Conservation (phyloP, 139 green algal genomes). For the Zygnema cylindricum region DNA sequence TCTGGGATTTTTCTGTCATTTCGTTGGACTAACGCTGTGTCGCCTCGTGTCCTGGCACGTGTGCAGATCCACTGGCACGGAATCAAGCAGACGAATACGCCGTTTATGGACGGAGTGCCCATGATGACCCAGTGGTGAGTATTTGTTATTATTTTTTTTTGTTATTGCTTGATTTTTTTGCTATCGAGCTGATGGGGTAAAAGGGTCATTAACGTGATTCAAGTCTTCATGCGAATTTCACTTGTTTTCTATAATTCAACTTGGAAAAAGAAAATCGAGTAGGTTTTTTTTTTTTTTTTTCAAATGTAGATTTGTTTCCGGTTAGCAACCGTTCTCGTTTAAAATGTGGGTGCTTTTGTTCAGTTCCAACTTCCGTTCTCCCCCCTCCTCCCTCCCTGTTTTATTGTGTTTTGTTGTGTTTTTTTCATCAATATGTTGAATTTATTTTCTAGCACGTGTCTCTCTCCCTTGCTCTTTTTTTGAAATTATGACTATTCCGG, state of each 20-base stretch:
- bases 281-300: not conserved
- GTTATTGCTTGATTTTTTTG: no score
- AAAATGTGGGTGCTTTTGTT: not conserved
- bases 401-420: no score
- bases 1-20: no score
- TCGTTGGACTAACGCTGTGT: not conserved
- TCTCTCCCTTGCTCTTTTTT: no score
- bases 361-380: no score
- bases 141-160: no score
- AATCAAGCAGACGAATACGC: slow-evolving; percentile 6
- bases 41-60: not conserved
- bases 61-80: slow-evolving; percentile 39
- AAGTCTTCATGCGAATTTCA: no score
- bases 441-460: no score
- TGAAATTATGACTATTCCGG: no score
- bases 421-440: no score
- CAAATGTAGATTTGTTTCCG: not conserved
- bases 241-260: not conserved
- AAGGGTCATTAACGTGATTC: not conserved
- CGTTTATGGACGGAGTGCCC: not conserved
- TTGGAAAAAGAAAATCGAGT: not conserved
- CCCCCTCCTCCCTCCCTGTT: no score
- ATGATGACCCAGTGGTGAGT: not conserved
- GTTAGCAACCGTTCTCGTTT: not conserved
- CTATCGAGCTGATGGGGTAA: no score